phyloP scores from a whole-genome alignment of 2,329 filamentous ascomycete genomes.

The Cryphonectria parasitica region DNA sequence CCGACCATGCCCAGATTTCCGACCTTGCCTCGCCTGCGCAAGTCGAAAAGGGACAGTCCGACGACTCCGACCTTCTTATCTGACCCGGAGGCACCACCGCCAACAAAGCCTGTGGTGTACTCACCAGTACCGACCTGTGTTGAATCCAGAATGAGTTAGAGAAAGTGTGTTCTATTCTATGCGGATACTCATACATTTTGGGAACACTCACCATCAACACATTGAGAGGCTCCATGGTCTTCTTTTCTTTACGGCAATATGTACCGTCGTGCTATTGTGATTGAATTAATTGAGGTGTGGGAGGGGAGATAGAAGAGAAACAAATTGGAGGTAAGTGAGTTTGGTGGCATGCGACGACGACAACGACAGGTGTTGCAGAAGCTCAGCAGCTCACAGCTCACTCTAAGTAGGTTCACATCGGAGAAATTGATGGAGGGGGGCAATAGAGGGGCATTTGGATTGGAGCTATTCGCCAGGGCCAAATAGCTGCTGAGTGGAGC shows the following conservation, averaged over 20 bases:
- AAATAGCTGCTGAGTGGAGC: slow-evolving; percentile 4
- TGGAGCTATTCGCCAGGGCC: slow-evolving; percentile 18
- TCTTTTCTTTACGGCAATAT: not conserved
- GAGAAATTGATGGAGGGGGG: slow-evolving; percentile 26
- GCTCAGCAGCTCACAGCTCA: not conserved
- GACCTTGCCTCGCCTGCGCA: slow-evolving; percentile 87
- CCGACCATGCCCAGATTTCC: slow-evolving; percentile 86
- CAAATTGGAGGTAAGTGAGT: not conserved
- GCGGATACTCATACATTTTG: not conserved
- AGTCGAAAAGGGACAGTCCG: slow-evolving; percentile 84
- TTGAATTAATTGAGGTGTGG: not conserved
- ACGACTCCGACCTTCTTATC: slow-evolving; percentile 98
- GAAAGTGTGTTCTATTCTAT: slow-evolving; percentile 27
- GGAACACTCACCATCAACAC: slow-evolving; percentile 66
- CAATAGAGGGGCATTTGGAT: slow-evolving; percentile 5
- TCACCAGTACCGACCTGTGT: slow-evolving; percentile 83
- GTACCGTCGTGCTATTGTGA: not conserved
- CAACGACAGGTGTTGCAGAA: not conserved
- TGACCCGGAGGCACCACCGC: slow-evolving; percentile 77
- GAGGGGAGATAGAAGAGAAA: not conserved
- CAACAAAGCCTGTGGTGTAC: slow-evolving; percentile 95
- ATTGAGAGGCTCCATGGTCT: slow-evolving; percentile 61
- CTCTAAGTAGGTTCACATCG: slow-evolving; percentile 17
- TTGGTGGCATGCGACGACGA: not conserved
- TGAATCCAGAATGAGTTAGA: not conserved